Percentiles rank a stretch among this genome's conserved stretches.
These are phyloP conservation scores for Pyrus pyrifolia DNA, from an alignment of 306 rosid genomes.

Conservation along the genomic window DNA sequence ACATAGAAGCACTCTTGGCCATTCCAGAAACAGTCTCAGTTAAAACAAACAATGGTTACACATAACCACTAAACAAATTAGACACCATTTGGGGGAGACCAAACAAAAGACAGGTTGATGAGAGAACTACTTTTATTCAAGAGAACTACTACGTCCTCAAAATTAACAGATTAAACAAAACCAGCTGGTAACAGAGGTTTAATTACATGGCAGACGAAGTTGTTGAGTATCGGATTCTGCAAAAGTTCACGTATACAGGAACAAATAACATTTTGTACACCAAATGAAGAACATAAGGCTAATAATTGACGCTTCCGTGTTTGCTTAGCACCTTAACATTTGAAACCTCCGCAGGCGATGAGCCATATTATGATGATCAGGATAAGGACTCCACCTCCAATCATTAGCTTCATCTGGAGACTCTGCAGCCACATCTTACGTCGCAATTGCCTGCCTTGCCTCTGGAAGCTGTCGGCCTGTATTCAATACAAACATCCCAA, in stretches of 20 bases:
- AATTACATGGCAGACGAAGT: conserved; percentile 27
- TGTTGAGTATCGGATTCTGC: conserved; percentile 2
- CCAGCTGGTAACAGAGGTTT: conserved; percentile 15
- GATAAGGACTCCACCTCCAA: conserved; percentile 63
- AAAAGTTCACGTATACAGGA: conserved; percentile 29
- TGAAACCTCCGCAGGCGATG: conserved; percentile 81
- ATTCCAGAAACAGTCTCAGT: background rate
- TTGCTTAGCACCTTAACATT: conserved; percentile 45
- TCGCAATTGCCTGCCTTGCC: conserved; percentile 93
- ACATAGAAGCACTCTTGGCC: too few relatives aligned
- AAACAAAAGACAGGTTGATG: background rate
- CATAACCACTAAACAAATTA: too few relatives aligned
- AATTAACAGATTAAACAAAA: background rate
- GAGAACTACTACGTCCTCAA: background rate
- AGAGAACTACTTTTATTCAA: too few relatives aligned
- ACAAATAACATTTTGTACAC: conserved; percentile 31
- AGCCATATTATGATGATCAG: conserved; percentile 67
- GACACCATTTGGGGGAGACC: background rate
- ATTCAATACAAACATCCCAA: conserved; percentile 8
- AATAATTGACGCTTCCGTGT: background rate
- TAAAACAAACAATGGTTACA: background rate
- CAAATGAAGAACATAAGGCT: conserved; percentile 9
- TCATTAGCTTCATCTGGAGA: conserved; percentile 86
- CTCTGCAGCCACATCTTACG: conserved; percentile 97
- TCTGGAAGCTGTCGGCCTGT: conserved; percentile 97